Evolutionary conservation across 108 stramenopile genomes (phyloP), one percentile per base, ranked within the genome.

Genomic region (Nannochloropsis gaditana): DNA sequence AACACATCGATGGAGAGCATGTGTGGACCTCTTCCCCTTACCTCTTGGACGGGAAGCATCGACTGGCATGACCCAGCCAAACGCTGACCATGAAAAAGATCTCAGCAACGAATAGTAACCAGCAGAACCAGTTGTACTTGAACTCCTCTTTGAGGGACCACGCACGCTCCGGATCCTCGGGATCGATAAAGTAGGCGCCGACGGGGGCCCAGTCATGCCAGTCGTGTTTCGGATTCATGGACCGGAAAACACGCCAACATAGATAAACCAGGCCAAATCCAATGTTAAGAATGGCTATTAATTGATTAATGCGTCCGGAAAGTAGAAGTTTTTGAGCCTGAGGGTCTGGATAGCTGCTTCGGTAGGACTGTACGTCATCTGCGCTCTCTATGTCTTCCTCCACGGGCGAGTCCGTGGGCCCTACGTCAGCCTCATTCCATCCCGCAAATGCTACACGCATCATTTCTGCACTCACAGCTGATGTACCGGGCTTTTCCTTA

Each of bases 1-100:
- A 31, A 31, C 31, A 31, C 31, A 31, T 31, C 31, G 31, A 31
- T 1, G 31, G 31, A 31, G 31, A 31, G 31, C 31, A 31, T 31
- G 31, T 31, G 31, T 31, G 1, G 31, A 31, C 31, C 59, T 6
- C 2, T n/a, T 73, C 2, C n/a, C 59, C 59, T 73, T n/a, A 73
- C 59, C 59, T 73, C 59, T 73, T 73, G 19, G 59, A 73, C 59
- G 59, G 59, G n/a, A 73, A 73, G 59, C 59, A 73, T n/a, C 59
- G 59, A 73, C 59, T 73, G 3, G 59, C 59, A n/a, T 73, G 59
- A 4, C 59, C 59, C 59, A 73, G 6, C 59, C 59, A 73, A 73
- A 73, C n/a, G 59, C 59, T 8, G n/a, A 73, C n/a, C 59, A 73
- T 73, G 19, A 73, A 73, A 15, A 73, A n/a, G 2, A 73, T 3